Conservation (phyloP, 805 yeast species). For the Myxozyma udenii region DNA sequence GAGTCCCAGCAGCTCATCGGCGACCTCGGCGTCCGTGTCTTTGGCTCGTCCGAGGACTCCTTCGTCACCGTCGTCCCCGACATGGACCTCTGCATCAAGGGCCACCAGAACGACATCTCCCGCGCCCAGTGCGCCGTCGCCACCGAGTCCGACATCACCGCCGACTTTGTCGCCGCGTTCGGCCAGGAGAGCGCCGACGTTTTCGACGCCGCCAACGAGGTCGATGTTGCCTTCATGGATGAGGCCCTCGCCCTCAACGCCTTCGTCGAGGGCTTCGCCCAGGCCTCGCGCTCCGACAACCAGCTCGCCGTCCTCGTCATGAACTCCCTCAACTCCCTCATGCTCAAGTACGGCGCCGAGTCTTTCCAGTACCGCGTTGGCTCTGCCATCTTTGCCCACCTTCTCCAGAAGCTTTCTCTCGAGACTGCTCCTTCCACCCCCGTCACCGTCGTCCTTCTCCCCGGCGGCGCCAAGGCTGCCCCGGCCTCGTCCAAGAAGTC, state of each 20-base stretch:
- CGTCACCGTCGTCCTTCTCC: conserved; percentile 28
- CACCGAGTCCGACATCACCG: conserved; percentile 13
- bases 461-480: conserved; percentile 16
- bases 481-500: conserved; percentile 25
- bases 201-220: conserved; percentile 22
- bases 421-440: conserved; percentile 28
- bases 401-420: conserved; percentile 27
- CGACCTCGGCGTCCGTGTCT: conserved; percentile 27
- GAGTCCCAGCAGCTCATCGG: conserved; percentile 31
- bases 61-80: conserved; percentile 30
- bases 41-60: conserved; percentile 17
- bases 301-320: conserved; percentile 29
- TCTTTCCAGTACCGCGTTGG: conserved; percentile 26
- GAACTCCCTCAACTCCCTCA: conserved; percentile 22
- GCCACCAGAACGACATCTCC: conserved; percentile 25
- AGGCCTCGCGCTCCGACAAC: conserved; percentile 24
- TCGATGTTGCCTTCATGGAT: conserved; percentile 29
- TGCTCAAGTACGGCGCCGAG: conserved; percentile 26
- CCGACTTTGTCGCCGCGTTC: conserved; percentile 20
- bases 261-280: conserved; percentile 23
- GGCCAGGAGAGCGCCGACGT: conserved; percentile 20
- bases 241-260: conserved; percentile 28
- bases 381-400: conserved; percentile 25
- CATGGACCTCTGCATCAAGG: conserved; percentile 26
- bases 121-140: conserved; percentile 26